Evolutionary conservation across 2,329 filamentous ascomycete species (phyloP).

Genomic region (Cercospora brassicicola): DNA sequence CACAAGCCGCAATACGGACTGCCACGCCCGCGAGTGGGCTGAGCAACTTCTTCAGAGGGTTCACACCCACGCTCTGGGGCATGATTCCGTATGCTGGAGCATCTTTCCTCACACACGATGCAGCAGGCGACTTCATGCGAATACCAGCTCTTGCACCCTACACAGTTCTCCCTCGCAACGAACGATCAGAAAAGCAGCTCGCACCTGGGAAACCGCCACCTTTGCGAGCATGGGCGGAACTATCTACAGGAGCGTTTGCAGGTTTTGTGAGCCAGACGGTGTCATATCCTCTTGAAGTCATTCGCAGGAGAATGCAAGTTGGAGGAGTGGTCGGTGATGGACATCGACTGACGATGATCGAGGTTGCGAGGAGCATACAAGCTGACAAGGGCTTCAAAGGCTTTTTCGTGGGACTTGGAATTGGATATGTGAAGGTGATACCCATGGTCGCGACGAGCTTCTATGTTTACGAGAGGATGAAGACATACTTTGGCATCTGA

Average conservation of each 20-base stretch:
- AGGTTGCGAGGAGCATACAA: conserved; percentile 75
- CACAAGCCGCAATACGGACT: conserved; percentile 49
- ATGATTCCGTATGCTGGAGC: conserved; percentile 97
- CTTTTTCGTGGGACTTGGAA: conserved; percentile 89
- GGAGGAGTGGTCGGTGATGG: conserved; percentile 92
- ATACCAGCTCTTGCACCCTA: conserved; percentile 65
- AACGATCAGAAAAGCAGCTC: conserved; percentile 38
- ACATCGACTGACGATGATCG: conserved; percentile 70
- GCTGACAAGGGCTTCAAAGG: conserved; percentile 73
- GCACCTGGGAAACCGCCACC: conserved; percentile 62
- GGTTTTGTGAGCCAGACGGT: conserved; percentile 87
- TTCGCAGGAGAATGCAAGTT: conserved; percentile 92
- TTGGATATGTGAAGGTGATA: conserved; percentile 92
- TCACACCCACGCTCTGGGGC: conserved; percentile 82
- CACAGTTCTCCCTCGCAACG: conserved; percentile 69
- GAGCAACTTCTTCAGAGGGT: conserved; percentile 92
- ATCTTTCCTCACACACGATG: conserved; percentile 94
- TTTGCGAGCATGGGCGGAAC: conserved; percentile 81
- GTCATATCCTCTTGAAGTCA: conserved; percentile 91
- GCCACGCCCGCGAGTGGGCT: conserved; percentile 67
- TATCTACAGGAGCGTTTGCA: conserved; percentile 79
- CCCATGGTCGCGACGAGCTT: conserved; percentile 79
- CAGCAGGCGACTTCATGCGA: conserved; percentile 79
- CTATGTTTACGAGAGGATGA: conserved; percentile 66
- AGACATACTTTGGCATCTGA: conserved; percentile 55